Evolutionary conservation across 192 early-diverging fungal genomes (phyloP).

Genomic region (Coemansia sp.): DNA sequence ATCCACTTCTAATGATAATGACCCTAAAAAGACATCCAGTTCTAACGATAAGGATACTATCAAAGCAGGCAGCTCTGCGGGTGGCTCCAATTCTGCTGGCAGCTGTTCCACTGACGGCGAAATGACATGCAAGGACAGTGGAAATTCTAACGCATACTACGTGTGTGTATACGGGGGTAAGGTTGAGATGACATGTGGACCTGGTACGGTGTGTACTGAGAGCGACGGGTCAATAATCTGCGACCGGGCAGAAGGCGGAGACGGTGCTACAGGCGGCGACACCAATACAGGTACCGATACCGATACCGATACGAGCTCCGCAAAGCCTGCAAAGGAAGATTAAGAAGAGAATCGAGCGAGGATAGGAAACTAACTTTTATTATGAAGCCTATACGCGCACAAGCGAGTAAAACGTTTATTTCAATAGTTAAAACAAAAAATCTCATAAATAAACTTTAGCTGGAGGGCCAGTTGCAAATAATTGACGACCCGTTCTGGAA

Average conservation of each 20-base stretch:
- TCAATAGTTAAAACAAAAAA: neutral
- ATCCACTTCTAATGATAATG: neutral
- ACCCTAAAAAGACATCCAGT: neutral
- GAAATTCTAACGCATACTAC: neutral
- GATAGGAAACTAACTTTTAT: neutral
- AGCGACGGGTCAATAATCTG: neutral
- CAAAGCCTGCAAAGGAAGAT: neutral
- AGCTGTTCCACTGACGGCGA: neutral
- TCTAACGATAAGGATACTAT: neutral
- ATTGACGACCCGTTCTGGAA: conserved; percentile 25
- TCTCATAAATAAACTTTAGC: conserved; percentile 2
- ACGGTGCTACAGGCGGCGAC: neutral
- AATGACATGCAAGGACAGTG: neutral
- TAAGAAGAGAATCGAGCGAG: neutral
- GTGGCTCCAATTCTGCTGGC: neutral
- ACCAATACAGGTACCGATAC: neutral
- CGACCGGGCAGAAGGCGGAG: neutral
- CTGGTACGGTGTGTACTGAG: neutral
- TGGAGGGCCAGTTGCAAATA: conserved; percentile 31
- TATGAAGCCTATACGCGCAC: neutral
- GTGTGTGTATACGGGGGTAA: neutral
- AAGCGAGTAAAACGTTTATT: neutral
- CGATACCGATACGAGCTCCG: too few relatives aligned
- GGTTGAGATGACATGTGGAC: neutral
- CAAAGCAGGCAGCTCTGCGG: neutral